These are phyloP conservation scores for Pythium plurisporium DNA, from an alignment of 352 stramenopile species.

Conservation along the genomic window DNA sequence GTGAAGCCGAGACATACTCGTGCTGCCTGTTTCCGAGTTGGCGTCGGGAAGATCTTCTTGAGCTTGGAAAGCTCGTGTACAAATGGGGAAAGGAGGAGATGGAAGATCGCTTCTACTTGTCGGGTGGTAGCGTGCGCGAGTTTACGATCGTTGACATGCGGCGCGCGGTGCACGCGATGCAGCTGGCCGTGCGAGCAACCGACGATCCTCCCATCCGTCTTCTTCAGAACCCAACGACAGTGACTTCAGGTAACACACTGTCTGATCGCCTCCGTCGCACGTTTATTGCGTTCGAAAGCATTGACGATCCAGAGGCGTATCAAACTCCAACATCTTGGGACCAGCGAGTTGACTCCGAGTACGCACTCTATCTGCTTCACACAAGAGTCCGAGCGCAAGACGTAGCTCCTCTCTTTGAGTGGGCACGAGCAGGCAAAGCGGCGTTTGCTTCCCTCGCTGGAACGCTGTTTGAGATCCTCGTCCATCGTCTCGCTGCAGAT, in stretches of 20 bases:
- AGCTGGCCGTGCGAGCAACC: neutral
- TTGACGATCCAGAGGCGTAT: neutral
- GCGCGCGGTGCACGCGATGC: neutral
- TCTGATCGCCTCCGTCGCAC: slow-evolving; percentile 1
- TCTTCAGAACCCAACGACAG: neutral
- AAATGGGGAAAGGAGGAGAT: neutral
- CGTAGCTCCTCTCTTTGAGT: neutral
- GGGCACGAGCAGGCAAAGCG: neutral
- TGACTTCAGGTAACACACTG: neutral
- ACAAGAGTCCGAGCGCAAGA: neutral
- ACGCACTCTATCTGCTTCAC: neutral
- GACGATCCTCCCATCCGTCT: neutral
- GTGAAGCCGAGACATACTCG: neutral
- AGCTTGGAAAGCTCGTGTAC: slow-evolving; percentile 1
- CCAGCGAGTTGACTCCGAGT: slow-evolving; percentile 10
- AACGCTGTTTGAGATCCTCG: neutral
- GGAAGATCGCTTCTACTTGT: slow-evolving; percentile 12
- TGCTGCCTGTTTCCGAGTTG: slow-evolving; percentile 4
- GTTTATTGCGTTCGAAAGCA: neutral
- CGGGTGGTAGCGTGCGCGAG: slow-evolving; percentile 7
- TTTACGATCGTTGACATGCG: neutral
- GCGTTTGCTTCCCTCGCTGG: neutral
- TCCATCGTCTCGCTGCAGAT: neutral
- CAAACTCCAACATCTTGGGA: neutral
- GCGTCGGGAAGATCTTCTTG: slow-evolving; percentile 3